Base-by-base conservation (phyloP, 345 rosid genomes). In the Kernera saxatilis region DNA sequence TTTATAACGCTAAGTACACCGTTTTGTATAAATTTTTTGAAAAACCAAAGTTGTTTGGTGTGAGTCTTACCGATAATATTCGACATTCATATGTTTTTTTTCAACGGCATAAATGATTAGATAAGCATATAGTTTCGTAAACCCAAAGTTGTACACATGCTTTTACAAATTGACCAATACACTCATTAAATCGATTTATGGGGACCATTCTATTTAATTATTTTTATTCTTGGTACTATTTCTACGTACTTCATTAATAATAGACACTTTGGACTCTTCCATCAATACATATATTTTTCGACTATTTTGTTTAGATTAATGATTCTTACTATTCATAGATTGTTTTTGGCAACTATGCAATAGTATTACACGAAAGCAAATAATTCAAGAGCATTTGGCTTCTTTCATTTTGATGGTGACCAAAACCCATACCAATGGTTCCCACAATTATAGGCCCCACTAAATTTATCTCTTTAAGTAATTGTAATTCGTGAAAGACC, bases 211-310 rank as follows among this genome's bases (percentile, higher is more conserved):
- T 64, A 19, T 45, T 17, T 45, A 73, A 45, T 55, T 64, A 64
- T 73, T 72, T 73, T 72, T 73, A 73, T 73, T 55, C 57, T 73
- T 64, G 32, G 58, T 72, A 72, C 71, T 64, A 54, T 72, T 40
- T 45, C 50, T 54, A 54, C 33, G 71, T 64, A 73, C 71, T 64
- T 72, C 65, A 36, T 64, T 64, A 55, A 54, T 55, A 64, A 44
- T 53, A 63, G 14, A 72, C 57, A 72, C 18, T 45, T 55, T 64
- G 57, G 58, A 35, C 70, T 32, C 55, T 43, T 62, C 32, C 69
- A 70, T 33, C 45, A 10, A 10, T 61, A 17, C n/a, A 58, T 8
- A 12, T 12, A 45, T 26, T 11, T 57, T n/a, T 4, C 14, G 29
- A 46, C 37, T 10, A 25, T 25, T 17, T 59, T 58, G 8, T 37